Evolutionary conservation across 306 rosid species (phyloP), one percentile per base, ranked within the genome.

Genomic region (Dryas drummondii): DNA sequence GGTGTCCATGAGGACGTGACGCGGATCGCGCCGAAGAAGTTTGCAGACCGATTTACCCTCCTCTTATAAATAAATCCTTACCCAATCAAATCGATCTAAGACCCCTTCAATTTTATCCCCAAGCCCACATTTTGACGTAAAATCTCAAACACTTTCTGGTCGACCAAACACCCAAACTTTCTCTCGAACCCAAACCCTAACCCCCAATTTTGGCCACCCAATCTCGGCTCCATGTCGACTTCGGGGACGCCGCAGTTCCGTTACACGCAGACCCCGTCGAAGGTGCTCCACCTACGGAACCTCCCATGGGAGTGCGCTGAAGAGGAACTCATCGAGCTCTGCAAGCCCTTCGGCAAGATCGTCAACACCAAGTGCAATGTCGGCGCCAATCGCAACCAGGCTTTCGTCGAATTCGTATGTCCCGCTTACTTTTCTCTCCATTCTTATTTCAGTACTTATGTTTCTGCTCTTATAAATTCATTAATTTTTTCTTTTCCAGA

Each of bases 291-390:
- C 82, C 98, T 90, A 63, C 98, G 97, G 52, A 93, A 93, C 51
- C 97, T 93, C 55, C 97, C 98, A 4, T 90, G 98, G 97, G 97
- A 93, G 82, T 93, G 98, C 79, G 58, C 86, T 0, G 97, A 93
- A 40, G 98, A 93, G 60, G 98, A 93, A 85, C 97, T 93, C 71
- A 58, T 56, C 52, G 90, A 93, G 80, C 97, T 93, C 40, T 89
- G 98, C 75, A 84, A 83, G 76, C 98, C 96, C 67, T 93, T 93
- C 71, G 97, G 98, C n/a, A 90, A 79, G 86, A 93, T 93, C 84
- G 94, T 93, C 78, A 93, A 93, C 79, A 93, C 98, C 86, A 93
- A 93, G 80, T 88, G 97, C 81, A 93, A 93, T 85, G 98, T 93
- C 63, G 98, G 98, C 70, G 93, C 98, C 78, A 93, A 93, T 85